Base-by-base conservation (phyloP, 371 early-diverging fungal genomes). In the Lichtheimia corymbifera region DNA sequence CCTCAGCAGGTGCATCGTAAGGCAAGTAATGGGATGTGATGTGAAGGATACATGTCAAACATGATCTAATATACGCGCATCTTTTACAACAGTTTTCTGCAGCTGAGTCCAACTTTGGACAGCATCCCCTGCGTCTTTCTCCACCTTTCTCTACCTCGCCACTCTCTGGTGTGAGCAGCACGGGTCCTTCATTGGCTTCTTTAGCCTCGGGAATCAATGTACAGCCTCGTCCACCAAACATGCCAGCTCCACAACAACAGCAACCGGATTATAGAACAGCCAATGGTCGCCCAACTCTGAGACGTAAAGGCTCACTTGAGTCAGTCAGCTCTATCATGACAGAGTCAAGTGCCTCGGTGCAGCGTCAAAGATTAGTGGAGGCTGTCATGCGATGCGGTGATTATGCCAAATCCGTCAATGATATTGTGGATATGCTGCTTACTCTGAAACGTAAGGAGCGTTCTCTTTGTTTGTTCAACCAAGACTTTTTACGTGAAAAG, bases 351-450 rank as follows among this genome's bases (percentile, higher is more conserved):
- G 65, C 74, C 1, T 62, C 70, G 35, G 22, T 72, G 7, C 74
- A 83, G 61, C 66, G 73, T 9, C 64, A 74, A 43, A 77, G 73
- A 58, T 62, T 83, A 56, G 58, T 64, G 41, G 68, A 73, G 6
- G 81, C 79, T 20, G 80, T 83, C 5, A 51, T 66, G 25, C 61
- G 62, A 17, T 67, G 74, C 41, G 77, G 77, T 35, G 68, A 73
- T 44, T 75, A 73, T 50, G 71, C 71, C 5, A 72, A 73, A 7
- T 47, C 62, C 2, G 50, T 60, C 0, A 42, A 54, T 2, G 83
- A 83, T 59, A 81, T 81, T 50, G 79, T 83, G 1, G 83, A 83
- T 14, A 72, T 83, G 72, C 50, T 83, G 2, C 41, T 83, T 53
- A 77, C 81, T 5, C 61, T 83, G 22, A 77, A 73, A 51, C 58